A percentile compares a stretch with the other conserved stretches of the same genome.
Evolutionary conservation across 2,329 filamentous ascomycete genomes (phyloP).

Genomic region (Epichloe gansuensis): DNA sequence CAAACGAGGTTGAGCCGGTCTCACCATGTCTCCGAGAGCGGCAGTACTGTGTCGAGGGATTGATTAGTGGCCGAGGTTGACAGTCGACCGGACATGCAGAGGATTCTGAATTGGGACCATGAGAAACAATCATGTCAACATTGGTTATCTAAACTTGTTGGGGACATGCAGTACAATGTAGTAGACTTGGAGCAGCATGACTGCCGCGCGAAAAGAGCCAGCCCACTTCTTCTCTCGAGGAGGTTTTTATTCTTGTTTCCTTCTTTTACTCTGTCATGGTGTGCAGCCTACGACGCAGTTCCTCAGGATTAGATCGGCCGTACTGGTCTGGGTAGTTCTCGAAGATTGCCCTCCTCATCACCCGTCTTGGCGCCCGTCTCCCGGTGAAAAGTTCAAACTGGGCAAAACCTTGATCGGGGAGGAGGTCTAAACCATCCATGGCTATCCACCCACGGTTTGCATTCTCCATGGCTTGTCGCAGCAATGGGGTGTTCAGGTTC

Average conservation of each 20-base stretch:
- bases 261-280: slow-evolving; percentile 12
- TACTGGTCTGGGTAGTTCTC: slow-evolving; percentile 31
- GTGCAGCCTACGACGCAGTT: slow-evolving; percentile 22
- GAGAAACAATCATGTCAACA: too few relatives aligned
- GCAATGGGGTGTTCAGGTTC: slow-evolving; percentile 57
- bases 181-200: too few relatives aligned
- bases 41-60: too few relatives aligned
- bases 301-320: slow-evolving; percentile 26
- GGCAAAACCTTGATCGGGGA: slow-evolving; percentile 69
- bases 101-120: too few relatives aligned
- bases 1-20: too few relatives aligned
- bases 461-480: slow-evolving; percentile 52
- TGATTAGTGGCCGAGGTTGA: too few relatives aligned
- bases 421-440: slow-evolving; percentile 62
- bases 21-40: too few relatives aligned
- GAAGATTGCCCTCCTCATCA: slow-evolving; percentile 58
- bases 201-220: too few relatives aligned
- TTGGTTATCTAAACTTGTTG: too few relatives aligned
- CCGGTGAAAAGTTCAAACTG: slow-evolving; percentile 76
- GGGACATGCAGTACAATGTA: too few relatives aligned
- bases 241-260: neutral
- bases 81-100: too few relatives aligned
- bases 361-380: slow-evolving; percentile 33
- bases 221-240: too few relatives aligned
- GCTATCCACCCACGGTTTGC: slow-evolving; percentile 57